Evolutionary conservation across 2,329 filamentous ascomycete species (phyloP).

Genomic region (Rutstroemia sp.): DNA sequence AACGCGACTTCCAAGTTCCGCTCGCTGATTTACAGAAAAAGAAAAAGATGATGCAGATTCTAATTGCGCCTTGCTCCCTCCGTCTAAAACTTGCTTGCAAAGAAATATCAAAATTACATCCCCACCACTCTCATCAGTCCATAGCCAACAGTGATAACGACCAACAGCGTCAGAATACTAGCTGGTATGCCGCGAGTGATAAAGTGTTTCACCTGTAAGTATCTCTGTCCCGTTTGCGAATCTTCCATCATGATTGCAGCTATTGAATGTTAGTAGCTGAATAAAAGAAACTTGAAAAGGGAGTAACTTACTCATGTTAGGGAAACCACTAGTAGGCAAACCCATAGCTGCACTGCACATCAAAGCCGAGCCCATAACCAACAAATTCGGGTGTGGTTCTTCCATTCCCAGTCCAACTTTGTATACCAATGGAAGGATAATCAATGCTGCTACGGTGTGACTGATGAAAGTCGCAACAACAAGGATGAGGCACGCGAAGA

Average conservation of each 20-base stretch:
- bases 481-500: conserved; percentile 77
- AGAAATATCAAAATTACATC: conserved; percentile 10
- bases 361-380: conserved; percentile 90
- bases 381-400: conserved; percentile 82
- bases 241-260: conserved; percentile 99
- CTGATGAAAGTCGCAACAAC: conserved; percentile 97
- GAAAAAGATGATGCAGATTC: too few relatives aligned
- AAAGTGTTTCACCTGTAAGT: conserved; percentile 89
- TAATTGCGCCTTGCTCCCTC: not conserved
- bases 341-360: conserved; percentile 99
- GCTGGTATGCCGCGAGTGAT: conserved; percentile 87
- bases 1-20: too few relatives aligned
- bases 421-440: conserved; percentile 84
- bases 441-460: conserved; percentile 92
- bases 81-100: too few relatives aligned
- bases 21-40: too few relatives aligned
- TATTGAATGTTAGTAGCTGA: conserved; percentile 32
- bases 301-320: conserved; percentile 91
- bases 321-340: conserved; percentile 90
- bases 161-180: conserved; percentile 70
- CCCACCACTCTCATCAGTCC: conserved; percentile 62
- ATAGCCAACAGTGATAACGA: conserved; percentile 86
- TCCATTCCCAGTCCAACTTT: conserved; percentile 81
- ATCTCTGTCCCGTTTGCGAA: conserved; percentile 78
- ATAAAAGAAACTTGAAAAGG: not conserved